Conservation (phyloP, 2,329 filamentous ascomycete genomes). For the Ceratocystis papillata region DNA sequence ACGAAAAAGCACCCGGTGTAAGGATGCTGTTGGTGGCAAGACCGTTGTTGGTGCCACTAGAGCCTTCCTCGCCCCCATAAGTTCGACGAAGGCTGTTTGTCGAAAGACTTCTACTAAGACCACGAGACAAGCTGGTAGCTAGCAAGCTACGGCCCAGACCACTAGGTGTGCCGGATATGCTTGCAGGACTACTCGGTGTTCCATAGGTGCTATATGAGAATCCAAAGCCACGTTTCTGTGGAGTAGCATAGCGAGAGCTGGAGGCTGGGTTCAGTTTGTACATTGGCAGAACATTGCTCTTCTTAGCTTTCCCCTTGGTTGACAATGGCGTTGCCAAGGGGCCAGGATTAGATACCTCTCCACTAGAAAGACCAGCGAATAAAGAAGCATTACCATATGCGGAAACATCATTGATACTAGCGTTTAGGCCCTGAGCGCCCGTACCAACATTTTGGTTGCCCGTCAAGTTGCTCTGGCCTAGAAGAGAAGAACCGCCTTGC, state of each 20-base stretch:
- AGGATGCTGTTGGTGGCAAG: slow-evolving; percentile 52
- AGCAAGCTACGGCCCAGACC: slow-evolving; percentile 55
- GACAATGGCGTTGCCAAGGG: slow-evolving; percentile 84
- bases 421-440: slow-evolving; percentile 56
- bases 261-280: slow-evolving; percentile 78
- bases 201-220: slow-evolving; percentile 91
- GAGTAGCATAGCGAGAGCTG: slow-evolving; percentile 67
- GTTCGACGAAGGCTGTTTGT: slow-evolving; percentile 74
- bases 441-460: slow-evolving; percentile 31
- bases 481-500: slow-evolving; percentile 31
- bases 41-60: neutral
- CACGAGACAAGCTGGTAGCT: slow-evolving; percentile 55
- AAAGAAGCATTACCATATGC: slow-evolving; percentile 84
- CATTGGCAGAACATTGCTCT: slow-evolving; percentile 69
- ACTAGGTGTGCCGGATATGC: slow-evolving; percentile 53
- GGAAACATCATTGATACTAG: slow-evolving; percentile 70
- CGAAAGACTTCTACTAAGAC: slow-evolving; percentile 77
- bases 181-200: slow-evolving; percentile 61
- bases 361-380: slow-evolving; percentile 61
- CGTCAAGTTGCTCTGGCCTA: slow-evolving; percentile 43
- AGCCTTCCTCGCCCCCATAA: slow-evolving; percentile 61
- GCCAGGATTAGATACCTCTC: slow-evolving; percentile 60
- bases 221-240: slow-evolving; percentile 77
- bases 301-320: slow-evolving; percentile 61
- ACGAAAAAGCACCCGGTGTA: slow-evolving; percentile 72